Percentiles rank a stretch among this genome's conserved stretches.
Evolutionary conservation across 148 eudicot genomes (phyloP).

Genomic region (Arbutus unedo): DNA sequence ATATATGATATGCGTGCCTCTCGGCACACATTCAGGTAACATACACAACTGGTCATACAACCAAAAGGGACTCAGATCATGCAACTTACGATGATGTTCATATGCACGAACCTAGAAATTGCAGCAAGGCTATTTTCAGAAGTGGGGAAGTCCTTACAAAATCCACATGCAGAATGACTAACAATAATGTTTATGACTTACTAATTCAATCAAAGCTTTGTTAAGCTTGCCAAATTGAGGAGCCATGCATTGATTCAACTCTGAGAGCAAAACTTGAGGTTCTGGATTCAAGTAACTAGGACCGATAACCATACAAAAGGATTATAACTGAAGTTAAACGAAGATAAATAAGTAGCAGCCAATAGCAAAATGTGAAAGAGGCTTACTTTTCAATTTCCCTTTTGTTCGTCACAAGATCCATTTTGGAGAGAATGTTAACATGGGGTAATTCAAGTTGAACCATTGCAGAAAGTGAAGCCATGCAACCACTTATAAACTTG

Average conservation of each 20-base stretch:
- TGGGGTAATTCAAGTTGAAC: constrained; percentile 92
- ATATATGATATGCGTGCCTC: neutral
- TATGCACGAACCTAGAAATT: neutral
- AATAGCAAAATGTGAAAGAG: constrained; percentile 5
- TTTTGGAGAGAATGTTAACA: constrained; percentile 79
- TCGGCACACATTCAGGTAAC: neutral
- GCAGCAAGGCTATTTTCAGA: neutral
- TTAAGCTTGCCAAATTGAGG: constrained; percentile 86
- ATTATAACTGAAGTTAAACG: neutral
- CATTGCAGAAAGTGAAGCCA: constrained; percentile 96
- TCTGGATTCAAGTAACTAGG: constrained; percentile 73
- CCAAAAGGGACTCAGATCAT: neutral
- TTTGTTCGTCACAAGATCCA: constrained; percentile 91
- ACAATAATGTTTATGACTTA: constrained; percentile 19
- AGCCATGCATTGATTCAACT: constrained; percentile 72
- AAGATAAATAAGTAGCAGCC: neutral
- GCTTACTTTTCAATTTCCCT: constrained; percentile 67
- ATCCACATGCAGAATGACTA: neutral
- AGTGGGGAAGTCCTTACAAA: neutral
- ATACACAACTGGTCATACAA: neutral
- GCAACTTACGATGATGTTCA: neutral
- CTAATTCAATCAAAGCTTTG: constrained; percentile 76
- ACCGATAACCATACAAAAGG: constrained; percentile 5
- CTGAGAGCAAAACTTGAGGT: constrained; percentile 53
- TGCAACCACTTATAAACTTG: constrained; percentile 94